These are phyloP conservation scores for Cryptococcus floricola DNA, from an alignment of 1,284 basidiomycete genomes.

Conservation along the genomic window DNA sequence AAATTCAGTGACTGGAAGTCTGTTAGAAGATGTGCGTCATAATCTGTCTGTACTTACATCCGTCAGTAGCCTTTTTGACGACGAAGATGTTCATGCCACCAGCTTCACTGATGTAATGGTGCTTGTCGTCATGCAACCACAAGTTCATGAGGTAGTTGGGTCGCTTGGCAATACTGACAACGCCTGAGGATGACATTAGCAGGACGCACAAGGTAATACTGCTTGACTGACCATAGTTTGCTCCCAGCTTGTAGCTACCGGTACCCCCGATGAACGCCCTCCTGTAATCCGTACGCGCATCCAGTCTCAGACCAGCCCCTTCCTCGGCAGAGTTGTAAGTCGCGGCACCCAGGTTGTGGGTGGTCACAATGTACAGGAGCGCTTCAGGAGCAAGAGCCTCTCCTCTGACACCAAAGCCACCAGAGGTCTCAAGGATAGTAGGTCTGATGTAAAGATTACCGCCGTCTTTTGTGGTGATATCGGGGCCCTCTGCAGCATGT, in stretches of 20 bases:
- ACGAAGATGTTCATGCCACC: constrained; percentile 48
- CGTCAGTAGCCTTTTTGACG: constrained; percentile 41
- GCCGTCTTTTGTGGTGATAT: constrained; percentile 39
- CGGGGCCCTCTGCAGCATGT: constrained; percentile 17
- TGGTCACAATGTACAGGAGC: constrained; percentile 41
- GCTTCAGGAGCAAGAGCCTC: constrained; percentile 36
- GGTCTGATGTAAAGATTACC: constrained; percentile 46
- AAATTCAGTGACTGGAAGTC: constrained; percentile 35
- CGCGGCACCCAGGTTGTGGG: constrained; percentile 39
- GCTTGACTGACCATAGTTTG: constrained; percentile 40
- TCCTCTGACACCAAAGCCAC: constrained; percentile 44
- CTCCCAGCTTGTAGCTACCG: constrained; percentile 45
- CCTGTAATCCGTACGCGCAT: constrained; percentile 42
- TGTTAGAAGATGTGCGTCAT: neutral
- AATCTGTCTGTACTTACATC: constrained; percentile 21
- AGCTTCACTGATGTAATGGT: constrained; percentile 44
- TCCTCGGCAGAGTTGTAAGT: constrained; percentile 32
- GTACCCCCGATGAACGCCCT: constrained; percentile 46
- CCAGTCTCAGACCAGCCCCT: constrained; percentile 30
- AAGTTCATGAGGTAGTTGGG: constrained; percentile 45
- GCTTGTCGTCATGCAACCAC: constrained; percentile 40
- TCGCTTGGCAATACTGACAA: constrained; percentile 42
- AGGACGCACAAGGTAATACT: neutral
- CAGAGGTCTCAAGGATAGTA: constrained; percentile 43
- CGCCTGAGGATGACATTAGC: constrained; percentile 17